phyloP scores from a whole-genome alignment of 306 rosid species.

The Castanea sativa region DNA sequence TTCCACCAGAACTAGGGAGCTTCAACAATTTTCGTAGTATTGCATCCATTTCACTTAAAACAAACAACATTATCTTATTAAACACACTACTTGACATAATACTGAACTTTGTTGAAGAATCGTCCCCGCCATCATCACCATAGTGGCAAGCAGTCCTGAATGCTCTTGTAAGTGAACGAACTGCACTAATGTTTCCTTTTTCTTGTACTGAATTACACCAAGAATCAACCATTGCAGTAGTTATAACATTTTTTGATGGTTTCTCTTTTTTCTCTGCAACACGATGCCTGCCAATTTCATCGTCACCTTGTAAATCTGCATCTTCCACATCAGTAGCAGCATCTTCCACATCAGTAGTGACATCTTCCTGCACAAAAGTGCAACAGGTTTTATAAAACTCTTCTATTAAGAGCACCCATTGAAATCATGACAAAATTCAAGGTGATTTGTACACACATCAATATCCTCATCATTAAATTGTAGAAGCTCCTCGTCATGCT shows the following conservation, averaged over 20 bases:
- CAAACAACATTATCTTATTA: conserved; percentile 85
- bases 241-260: conserved; percentile 49
- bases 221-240: conserved; percentile 70
- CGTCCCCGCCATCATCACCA: conserved; percentile 76
- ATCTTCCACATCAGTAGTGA: conserved; percentile 50
- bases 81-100: conserved; percentile 81
- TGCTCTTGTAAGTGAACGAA: conserved; percentile 74
- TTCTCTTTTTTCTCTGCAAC: conserved; percentile 39
- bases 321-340: conserved; percentile 51
- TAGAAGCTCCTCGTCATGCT: conserved; percentile 78
- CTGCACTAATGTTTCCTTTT: conserved; percentile 56
- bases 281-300: conserved; percentile 28
- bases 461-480: conserved; percentile 65
- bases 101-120: conserved; percentile 50
- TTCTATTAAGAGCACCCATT: not conserved
- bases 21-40: conserved; percentile 70
- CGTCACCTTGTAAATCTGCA: conserved; percentile 35
- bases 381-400: conserved; percentile 2
- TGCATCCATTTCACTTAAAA: conserved; percentile 82
- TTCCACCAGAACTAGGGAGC: conserved; percentile 85
- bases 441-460: conserved; percentile 49
- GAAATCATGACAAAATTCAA: not conserved
- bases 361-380: conserved; percentile 57
- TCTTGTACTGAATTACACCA: conserved; percentile 66
- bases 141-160: conserved; percentile 90